These are phyloP conservation scores for Leccinum subgranulosum DNA, from an alignment of 768 basidiomycete species.

Conservation along the genomic window DNA sequence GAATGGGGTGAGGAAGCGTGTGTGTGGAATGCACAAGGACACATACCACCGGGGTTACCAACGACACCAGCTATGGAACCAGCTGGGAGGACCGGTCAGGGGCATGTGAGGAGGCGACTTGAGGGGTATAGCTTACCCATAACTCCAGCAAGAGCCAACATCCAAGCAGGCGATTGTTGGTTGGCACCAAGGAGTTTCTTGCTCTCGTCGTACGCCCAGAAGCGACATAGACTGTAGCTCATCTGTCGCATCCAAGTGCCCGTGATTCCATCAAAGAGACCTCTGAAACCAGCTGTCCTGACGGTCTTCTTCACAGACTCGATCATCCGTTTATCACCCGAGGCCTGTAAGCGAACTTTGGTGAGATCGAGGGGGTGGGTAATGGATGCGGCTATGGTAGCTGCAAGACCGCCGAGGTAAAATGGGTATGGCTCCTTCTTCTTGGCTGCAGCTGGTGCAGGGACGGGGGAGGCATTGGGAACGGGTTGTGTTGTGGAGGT, in stretches of 20 bases:
- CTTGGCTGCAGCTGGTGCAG: conserved; percentile 9
- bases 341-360: conserved; percentile 88
- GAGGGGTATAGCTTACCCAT: conserved; percentile 64
- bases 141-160: conserved; percentile 75
- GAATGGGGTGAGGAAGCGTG: not conserved
- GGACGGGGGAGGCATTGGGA: conserved; percentile 5
- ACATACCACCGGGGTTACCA: conserved; percentile 83
- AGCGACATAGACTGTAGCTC: conserved; percentile 90
- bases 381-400: conserved; percentile 84
- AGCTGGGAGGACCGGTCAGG: conserved; percentile 40
- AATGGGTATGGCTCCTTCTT: conserved; percentile 80
- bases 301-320: conserved; percentile 80
- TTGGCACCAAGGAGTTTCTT: conserved; percentile 77
- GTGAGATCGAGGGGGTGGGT: conserved; percentile 89
- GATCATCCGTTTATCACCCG: conserved; percentile 90
- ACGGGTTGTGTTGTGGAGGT: conserved; percentile 10
- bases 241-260: conserved; percentile 92
- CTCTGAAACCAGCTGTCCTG: conserved; percentile 65
- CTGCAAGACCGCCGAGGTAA: conserved; percentile 84
- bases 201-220: conserved; percentile 91
- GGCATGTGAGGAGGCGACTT: not conserved
- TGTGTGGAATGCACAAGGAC: conserved; percentile 10
- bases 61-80: conserved; percentile 83
- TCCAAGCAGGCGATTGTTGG: conserved; percentile 70
- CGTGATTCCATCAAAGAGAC: conserved; percentile 82